Conservation (phyloP, 768 basidiomycete species). For the Hygrophorus russula region DNA sequence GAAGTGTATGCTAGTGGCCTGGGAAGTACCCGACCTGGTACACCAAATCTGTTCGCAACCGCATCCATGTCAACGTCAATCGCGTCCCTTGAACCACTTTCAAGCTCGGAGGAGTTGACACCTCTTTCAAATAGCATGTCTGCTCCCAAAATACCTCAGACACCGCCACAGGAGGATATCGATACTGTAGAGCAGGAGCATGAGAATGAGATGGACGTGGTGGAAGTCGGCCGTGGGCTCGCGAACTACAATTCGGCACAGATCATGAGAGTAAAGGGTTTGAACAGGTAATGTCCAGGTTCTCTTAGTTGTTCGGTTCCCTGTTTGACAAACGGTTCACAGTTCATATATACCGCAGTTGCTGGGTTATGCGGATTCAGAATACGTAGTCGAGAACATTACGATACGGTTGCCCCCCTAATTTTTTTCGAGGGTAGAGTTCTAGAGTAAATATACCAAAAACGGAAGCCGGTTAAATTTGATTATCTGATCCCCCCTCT, state of each 20-base stretch:
- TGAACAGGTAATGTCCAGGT: constrained; percentile 85
- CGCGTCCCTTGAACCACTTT: constrained; percentile 32
- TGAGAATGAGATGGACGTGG: constrained; percentile 45
- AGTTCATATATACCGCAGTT: constrained; percentile 75
- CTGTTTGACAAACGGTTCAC: constrained; percentile 10
- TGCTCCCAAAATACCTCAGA: constrained; percentile 14
- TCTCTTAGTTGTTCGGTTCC: constrained; percentile 1
- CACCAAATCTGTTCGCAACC: constrained; percentile 35
- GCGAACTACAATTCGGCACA: constrained; percentile 95
- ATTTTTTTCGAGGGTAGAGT: too few species aligned
- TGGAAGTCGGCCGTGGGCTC: constrained; percentile 89
- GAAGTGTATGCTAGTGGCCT: constrained; percentile 25
- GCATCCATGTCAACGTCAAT: constrained; percentile 35
- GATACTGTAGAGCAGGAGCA: constrained; percentile 15
- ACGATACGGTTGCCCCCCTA: constrained; percentile 57
- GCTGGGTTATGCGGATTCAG: constrained; percentile 90
- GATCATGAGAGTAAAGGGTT: constrained; percentile 76
- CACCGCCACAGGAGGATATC: constrained; percentile 7
- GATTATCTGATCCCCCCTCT: not conserved
- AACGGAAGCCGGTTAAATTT: not conserved
- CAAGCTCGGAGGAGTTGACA: constrained; percentile 17
- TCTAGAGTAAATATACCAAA: not conserved
- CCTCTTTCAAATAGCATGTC: constrained; percentile 28
- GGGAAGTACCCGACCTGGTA: constrained; percentile 41
- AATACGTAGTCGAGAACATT: constrained; percentile 95